Conservation (phyloP, 345 rosid genomes). For the Corchorus capsularis region DNA sequence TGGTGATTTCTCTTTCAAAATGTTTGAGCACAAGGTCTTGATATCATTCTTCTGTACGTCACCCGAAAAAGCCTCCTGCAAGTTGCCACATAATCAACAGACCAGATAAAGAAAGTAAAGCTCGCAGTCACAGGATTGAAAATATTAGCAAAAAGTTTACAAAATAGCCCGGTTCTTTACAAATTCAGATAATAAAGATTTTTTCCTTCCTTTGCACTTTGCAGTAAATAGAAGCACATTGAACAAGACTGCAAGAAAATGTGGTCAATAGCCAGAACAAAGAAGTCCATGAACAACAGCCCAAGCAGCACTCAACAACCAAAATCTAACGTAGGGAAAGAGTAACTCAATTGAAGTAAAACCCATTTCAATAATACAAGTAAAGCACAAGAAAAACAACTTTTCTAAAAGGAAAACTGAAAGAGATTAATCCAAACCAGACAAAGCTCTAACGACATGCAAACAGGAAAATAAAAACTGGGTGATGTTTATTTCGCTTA, state of each 20-base stretch:
- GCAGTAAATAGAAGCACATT: not conserved
- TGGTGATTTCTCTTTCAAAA: slow-evolving; percentile 45
- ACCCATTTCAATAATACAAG: slow-evolving; percentile 12
- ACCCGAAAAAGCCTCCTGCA: slow-evolving; percentile 42
- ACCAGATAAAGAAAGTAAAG: not conserved
- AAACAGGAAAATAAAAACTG: not conserved
- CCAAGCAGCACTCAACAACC: not conserved
- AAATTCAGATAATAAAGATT: not conserved
- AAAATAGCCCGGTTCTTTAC: not conserved
- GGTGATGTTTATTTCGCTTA: slow-evolving; percentile 31
- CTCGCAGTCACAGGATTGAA: not conserved
- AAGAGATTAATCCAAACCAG: not conserved
- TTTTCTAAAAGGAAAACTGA: not conserved
- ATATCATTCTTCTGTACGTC: slow-evolving; percentile 43
- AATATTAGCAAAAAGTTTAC: not conserved
- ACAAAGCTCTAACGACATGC: not conserved
- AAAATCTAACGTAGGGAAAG: not conserved
- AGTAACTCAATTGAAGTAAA: slow-evolving; percentile 7
- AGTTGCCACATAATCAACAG: not conserved
- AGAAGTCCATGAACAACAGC: not conserved
- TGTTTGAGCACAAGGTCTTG: slow-evolving; percentile 49
- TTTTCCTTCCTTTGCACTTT: slow-evolving; percentile 10
- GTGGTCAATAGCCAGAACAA: not conserved
- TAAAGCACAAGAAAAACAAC: not conserved
- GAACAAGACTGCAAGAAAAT: not conserved